Conservation (phyloP, 345 rosid genomes). For the Hibiscus trionum region DNA sequence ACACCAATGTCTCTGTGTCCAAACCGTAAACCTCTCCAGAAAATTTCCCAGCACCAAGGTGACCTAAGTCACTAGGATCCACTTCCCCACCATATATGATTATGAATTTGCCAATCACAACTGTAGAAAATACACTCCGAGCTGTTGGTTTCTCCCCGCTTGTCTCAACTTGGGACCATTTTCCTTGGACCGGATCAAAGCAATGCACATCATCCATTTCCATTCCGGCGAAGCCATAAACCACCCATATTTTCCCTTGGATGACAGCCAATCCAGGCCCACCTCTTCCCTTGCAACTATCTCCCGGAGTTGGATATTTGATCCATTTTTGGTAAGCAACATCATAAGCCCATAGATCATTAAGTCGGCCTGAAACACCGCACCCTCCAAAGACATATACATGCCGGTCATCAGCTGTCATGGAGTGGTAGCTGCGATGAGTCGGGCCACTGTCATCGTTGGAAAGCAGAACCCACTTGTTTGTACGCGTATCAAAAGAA, state of each 20-base stretch:
- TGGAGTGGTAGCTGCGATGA: conserved; percentile 80
- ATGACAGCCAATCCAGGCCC: conserved; percentile 71
- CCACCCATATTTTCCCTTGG: conserved; percentile 71
- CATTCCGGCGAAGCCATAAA: conserved; percentile 69
- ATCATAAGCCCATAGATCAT: conserved; percentile 76
- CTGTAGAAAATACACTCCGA: conserved; percentile 61
- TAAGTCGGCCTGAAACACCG: conserved; percentile 65
- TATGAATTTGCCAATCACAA: conserved; percentile 54
- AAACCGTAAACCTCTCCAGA: conserved; percentile 47
- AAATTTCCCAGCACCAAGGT: conserved; percentile 78
- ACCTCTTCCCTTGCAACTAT: conserved; percentile 63
- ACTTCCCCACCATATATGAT: conserved; percentile 68
- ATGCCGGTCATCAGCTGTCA: conserved; percentile 38
- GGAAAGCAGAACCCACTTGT: conserved; percentile 60
- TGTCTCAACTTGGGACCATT: conserved; percentile 66
- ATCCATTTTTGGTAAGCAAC: conserved; percentile 53
- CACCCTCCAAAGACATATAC: conserved; percentile 86
- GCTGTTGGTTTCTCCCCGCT: conserved; percentile 63
- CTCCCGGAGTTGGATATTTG: conserved; percentile 47
- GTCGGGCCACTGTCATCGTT: conserved; percentile 47
- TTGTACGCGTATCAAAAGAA: conserved; percentile 51
- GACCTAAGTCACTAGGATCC: conserved; percentile 86
- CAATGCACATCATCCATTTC: conserved; percentile 69
- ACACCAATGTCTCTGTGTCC: conserved; percentile 47
- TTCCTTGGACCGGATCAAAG: conserved; percentile 41